Percentiles rank a stretch among this genome's conserved stretches.
These are phyloP conservation scores for Diplotaxis tenuifolia DNA, from an alignment of 345 rosid species.

Conservation along the genomic window DNA sequence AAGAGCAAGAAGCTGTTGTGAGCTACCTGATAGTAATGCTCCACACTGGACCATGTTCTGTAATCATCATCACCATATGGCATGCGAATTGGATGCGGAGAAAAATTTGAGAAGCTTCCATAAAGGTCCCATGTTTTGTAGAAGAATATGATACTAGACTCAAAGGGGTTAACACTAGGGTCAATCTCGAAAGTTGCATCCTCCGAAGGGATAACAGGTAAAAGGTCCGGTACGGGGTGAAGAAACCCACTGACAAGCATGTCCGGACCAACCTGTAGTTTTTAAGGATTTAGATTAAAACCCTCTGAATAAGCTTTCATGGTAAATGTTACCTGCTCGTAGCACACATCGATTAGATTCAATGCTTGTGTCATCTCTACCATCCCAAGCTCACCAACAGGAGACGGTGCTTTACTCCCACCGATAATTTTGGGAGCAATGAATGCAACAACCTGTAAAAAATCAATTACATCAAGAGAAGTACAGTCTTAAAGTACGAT, in stretches of 20 bases:
- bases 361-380: constrained; percentile 98
- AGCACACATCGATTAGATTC: constrained; percentile 70
- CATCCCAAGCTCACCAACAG: constrained; percentile 99
- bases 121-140: constrained; percentile 94
- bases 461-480: neutral
- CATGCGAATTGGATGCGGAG: constrained; percentile 85
- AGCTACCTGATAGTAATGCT: constrained; percentile 87
- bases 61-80: constrained; percentile 47
- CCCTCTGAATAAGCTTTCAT: no score
- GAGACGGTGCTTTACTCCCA: constrained; percentile 83
- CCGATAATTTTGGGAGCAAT: constrained; percentile 96
- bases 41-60: constrained; percentile 72
- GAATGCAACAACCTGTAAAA: constrained; percentile 83
- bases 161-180: constrained; percentile 71
- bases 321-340: no score
- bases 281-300: constrained; percentile 22
- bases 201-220: constrained; percentile 74
- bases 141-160: constrained; percentile 74
- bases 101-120: constrained; percentile 90
- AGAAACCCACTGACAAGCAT: constrained; percentile 92
- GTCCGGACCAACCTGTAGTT: constrained; percentile 80
- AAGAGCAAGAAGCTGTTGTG: constrained; percentile 5
- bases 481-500: neutral
- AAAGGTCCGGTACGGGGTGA: constrained; percentile 84
- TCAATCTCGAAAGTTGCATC: constrained; percentile 82